Conservation (phyloP, 1,139 yeast genomes). For the Arxiozyma heterogenica region DNA sequence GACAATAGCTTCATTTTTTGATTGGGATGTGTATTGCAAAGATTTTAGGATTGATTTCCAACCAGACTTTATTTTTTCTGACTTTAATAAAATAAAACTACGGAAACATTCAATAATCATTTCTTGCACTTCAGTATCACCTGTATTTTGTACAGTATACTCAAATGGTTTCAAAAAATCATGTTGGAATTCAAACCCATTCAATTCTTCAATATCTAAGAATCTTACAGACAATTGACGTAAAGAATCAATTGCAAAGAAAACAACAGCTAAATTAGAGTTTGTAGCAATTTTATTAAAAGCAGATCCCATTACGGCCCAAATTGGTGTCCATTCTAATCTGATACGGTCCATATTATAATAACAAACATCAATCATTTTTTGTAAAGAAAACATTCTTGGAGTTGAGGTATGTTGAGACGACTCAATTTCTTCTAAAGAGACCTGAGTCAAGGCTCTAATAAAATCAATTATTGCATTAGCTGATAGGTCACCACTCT, state of each 20-base stretch:
- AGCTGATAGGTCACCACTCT: slow-evolving; percentile 71
- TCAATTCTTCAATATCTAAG: slow-evolving; percentile 83
- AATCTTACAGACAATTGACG: slow-evolving; percentile 90
- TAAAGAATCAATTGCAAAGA: slow-evolving; percentile 87
- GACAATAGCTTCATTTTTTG: slow-evolving; percentile 46
- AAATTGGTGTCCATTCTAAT: slow-evolving; percentile 91
- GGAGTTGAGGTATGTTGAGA: slow-evolving; percentile 78
- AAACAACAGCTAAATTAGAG: slow-evolving; percentile 61
- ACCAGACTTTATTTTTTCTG: slow-evolving; percentile 74
- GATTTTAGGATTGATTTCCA: slow-evolving; percentile 88
- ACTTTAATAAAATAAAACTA: slow-evolving; percentile 75
- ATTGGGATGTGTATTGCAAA: slow-evolving; percentile 37
- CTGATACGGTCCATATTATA: slow-evolving; percentile 95
- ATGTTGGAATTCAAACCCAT: slow-evolving; percentile 92
- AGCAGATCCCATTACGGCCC: slow-evolving; percentile 89
- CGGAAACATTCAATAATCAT: slow-evolving; percentile 86
- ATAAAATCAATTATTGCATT: slow-evolving; percentile 83
- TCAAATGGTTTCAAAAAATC: slow-evolving; percentile 91
- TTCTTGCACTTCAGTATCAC: slow-evolving; percentile 65
- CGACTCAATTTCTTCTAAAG: slow-evolving; percentile 84
- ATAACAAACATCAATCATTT: slow-evolving; percentile 93
- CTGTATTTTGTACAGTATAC: slow-evolving; percentile 61
- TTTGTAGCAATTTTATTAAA: slow-evolving; percentile 83
- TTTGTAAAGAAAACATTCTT: slow-evolving; percentile 83
- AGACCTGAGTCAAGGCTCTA: slow-evolving; percentile 74